These are phyloP conservation scores for Talaromyces pinophilus DNA, from an alignment of 2,329 filamentous ascomycete genomes.

Conservation along the genomic window DNA sequence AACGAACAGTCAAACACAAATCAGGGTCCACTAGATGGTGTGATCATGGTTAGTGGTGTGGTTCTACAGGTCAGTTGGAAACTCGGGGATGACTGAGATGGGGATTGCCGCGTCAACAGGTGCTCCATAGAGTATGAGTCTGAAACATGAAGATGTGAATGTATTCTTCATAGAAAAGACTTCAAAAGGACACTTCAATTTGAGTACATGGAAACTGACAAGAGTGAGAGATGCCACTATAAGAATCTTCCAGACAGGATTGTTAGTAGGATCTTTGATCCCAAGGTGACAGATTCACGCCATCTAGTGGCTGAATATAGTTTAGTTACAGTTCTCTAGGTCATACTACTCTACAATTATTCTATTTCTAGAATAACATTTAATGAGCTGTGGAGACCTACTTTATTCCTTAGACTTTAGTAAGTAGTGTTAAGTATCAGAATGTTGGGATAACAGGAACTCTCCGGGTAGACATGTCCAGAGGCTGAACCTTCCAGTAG, in stretches of 20 bases:
- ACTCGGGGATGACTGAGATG: neutral
- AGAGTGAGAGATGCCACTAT: neutral
- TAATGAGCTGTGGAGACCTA: neutral
- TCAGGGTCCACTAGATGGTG: constrained; percentile 4
- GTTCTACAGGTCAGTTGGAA: constrained; percentile 4
- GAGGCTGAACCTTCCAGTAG: neutral
- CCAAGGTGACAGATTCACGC: neutral
- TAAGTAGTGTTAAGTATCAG: neutral
- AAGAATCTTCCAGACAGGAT: neutral
- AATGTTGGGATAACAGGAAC: neutral
- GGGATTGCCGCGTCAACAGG: constrained; percentile 1
- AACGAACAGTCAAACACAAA: neutral
- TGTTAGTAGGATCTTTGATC: neutral
- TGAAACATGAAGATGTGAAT: neutral
- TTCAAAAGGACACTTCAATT: neutral
- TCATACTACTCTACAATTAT: neutral
- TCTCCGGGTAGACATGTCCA: neutral
- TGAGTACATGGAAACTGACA: neutral
- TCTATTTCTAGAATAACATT: constrained; percentile 9
- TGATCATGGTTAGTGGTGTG: neutral
- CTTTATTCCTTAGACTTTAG: neutral
- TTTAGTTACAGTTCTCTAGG: neutral
- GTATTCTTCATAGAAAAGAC: neutral
- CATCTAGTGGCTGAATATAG: neutral
- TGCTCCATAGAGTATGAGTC: constrained; percentile 11